Conservation (phyloP, 2,329 filamentous ascomycete genomes). For the Neurospora sp. region DNA sequence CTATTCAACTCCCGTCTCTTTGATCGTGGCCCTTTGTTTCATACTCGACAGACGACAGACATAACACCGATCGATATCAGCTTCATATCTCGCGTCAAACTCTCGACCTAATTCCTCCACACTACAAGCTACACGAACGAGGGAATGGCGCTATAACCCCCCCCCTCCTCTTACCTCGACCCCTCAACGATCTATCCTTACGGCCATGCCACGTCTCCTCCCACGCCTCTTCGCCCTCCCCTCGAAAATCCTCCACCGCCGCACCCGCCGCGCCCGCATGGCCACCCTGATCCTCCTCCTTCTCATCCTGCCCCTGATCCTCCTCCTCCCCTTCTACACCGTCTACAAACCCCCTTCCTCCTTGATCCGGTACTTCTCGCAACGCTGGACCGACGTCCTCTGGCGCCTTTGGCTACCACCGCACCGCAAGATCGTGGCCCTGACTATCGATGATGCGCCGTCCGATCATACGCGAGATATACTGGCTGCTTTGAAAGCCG, state of each 20-base stretch:
- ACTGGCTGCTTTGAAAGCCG: constrained; percentile 51
- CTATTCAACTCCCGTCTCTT: not conserved
- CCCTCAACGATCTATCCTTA: not conserved
- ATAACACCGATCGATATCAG: not conserved
- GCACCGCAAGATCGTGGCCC: constrained; percentile 56
- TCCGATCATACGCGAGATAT: constrained; percentile 63
- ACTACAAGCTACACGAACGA: not conserved
- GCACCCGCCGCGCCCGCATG: constrained; percentile 49
- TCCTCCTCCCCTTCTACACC: constrained; percentile 45
- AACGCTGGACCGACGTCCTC: constrained; percentile 67
- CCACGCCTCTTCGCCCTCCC: constrained; percentile 43
- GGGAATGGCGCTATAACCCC: not conserved
- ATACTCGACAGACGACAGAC: not conserved
- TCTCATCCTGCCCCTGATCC: constrained; percentile 24
- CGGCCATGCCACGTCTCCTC: constrained; percentile 10
- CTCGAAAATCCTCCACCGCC: constrained; percentile 40
- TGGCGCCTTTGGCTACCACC: constrained; percentile 49
- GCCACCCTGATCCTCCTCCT: constrained; percentile 37
- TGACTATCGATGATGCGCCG: constrained; percentile 83
- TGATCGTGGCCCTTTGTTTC: not conserved
- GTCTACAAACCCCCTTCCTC: constrained; percentile 73
- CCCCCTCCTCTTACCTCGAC: not conserved
- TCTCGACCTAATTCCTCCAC: no score
- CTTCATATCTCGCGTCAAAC: no score
- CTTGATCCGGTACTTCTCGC: constrained; percentile 60